Evolutionary conservation across 495 filamentous ascomycete genomes (phyloP), one percentile per base, ranked within the genome.

Genomic region (Aspergillus funiculosus): DNA sequence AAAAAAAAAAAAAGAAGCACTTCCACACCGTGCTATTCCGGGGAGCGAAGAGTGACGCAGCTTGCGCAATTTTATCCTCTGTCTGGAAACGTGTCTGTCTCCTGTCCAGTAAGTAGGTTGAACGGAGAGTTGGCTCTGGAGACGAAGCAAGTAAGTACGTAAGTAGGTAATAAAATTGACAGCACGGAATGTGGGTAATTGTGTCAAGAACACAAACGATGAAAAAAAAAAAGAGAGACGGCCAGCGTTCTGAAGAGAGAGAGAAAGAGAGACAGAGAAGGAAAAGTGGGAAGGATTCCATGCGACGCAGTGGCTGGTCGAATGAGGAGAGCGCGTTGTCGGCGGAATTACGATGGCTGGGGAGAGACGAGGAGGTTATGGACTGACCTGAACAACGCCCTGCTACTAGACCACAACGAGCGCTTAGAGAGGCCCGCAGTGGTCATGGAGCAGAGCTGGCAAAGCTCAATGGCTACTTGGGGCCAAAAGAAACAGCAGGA

Each of bases 301-400:
- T 15, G 25, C 10, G 25, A 43, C 18, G 40, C 38, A 53, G 57
- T 54, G 57, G 57, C 57, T 60, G 57, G 57, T 54, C 57, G 51
- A 60, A 60, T 57, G 43, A 48, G 37, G 43, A 44, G 43, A 29
- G 22, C 30, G 19, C 40, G 36, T 42, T 34, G 42, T n/a, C n/a
- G n/a, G n/a, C 37, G 37, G 47, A 59, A 59, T 50, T 57, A 41
- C 42, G 57, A 60, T 54, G 57, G 57, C 57, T 60, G 57, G 57
- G 52, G 41, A 31, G n/a, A n/a, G 32, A 47, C 40, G 35, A 15
- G 11, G 22, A 51, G 34, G 32, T 43, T 47, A 9, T 31, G 14
- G 18, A 15, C 19, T 29, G 32, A 31, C 52, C 40, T 39, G 22
- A 36, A 34, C 40, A 20, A 18, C 35, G 39, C 32, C 46, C 26